phyloP scores from a whole-genome alignment of 169 alveolate species.

The Cryptosporidium parvum region DNA sequence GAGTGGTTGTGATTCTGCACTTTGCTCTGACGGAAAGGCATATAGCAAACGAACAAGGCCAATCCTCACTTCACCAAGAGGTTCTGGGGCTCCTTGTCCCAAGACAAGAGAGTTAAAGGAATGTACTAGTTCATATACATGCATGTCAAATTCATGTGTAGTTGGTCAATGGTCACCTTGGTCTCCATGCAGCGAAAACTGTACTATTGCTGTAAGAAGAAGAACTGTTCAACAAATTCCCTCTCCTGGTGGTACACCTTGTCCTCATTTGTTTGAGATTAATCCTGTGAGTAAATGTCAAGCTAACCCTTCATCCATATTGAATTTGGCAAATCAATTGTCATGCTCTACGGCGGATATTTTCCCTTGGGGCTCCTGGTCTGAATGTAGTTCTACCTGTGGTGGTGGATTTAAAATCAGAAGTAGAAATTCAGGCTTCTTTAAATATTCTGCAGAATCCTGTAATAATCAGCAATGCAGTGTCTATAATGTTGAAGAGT shows the following conservation, averaged over 20 bases:
- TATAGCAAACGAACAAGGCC: conserved; percentile 52
- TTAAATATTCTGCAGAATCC: neutral
- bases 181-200: conserved; percentile 3
- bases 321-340: too few species aligned
- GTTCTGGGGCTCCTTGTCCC: conserved; percentile 36
- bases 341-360: neutral
- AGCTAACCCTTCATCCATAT: too few species aligned
- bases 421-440: neutral
- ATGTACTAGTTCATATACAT: conserved; percentile 16
- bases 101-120: conserved; percentile 23
- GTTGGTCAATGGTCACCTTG: conserved; percentile 61
- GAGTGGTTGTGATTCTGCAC: conserved; percentile 64
- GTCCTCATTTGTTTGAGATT: conserved; percentile 43
- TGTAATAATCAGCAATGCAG: conserved; percentile 16
- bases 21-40: conserved; percentile 48
- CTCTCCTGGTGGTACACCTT: conserved; percentile 46
- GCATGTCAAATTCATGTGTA: conserved; percentile 22
- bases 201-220: conserved; percentile 13
- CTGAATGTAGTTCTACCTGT: conserved; percentile 18
- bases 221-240: conserved; percentile 64
- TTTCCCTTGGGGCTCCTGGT: conserved; percentile 42
- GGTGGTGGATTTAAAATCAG: conserved; percentile 47
- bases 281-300: neutral
- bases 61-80: conserved; percentile 36
- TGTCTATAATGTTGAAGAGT: conserved; percentile 20